A percentile compares a stretch with the other conserved stretches of the same genome.
These are phyloP conservation scores for Triticum turgidum DNA, from an alignment of 176 grass and related monocot genomes.

Conservation along the genomic window DNA sequence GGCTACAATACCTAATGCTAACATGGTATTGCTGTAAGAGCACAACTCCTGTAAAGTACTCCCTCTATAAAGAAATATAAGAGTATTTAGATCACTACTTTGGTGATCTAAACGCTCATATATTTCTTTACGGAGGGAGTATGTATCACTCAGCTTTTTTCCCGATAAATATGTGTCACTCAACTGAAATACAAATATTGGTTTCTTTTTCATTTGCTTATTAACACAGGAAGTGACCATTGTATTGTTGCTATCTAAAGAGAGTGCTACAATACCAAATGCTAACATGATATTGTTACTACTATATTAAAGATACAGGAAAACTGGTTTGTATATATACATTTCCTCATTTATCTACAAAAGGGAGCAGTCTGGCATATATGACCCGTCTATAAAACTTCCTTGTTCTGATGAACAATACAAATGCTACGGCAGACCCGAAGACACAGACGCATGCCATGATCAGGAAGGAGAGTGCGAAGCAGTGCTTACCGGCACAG, in stretches of 20 bases:
- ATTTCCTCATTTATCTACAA: conserved; percentile 7
- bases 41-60: background rate
- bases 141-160: background rate
- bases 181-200: background rate
- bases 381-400: conserved; percentile 60
- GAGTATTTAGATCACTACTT: too few species aligned
- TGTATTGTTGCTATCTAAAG: background rate
- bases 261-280: background rate
- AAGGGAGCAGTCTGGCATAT: conserved; percentile 27
- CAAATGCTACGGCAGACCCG: conserved; percentile 36
- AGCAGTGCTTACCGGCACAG: conserved; percentile 58
- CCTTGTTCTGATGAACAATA: conserved; percentile 56
- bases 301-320: background rate
- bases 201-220: background rate
- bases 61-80: too few species aligned
- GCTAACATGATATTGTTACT: background rate
- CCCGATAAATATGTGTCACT: too few species aligned
- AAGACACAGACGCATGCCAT: conserved; percentile 51
- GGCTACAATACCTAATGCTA: background rate
- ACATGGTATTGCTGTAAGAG: background rate
- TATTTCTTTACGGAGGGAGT: too few species aligned
- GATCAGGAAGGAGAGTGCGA: conserved; percentile 63
- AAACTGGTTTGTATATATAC: background rate
- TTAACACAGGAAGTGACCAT: background rate
- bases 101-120: too few species aligned